Percentiles rank a stretch among this genome's conserved stretches.
phyloP scores from a whole-genome alignment of 2,329 filamentous ascomycete genomes.

The Colletotrichum limetticola region DNA sequence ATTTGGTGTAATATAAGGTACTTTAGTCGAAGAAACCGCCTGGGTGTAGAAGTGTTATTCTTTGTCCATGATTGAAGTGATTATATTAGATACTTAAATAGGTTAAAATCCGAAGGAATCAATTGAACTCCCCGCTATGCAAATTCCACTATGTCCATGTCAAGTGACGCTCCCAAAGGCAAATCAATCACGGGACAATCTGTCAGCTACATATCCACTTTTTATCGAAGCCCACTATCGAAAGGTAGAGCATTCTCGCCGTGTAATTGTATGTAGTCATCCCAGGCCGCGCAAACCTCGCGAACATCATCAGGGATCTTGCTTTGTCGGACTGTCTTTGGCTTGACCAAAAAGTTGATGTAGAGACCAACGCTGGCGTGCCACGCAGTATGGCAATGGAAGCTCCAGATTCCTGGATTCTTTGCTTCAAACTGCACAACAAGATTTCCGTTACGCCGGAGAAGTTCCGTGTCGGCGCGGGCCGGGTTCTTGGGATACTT shows the following conservation, averaged over 20 bases:
- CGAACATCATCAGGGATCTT: constrained; percentile 8
- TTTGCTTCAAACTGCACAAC: constrained; percentile 57
- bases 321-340: neutral
- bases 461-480: constrained; percentile 22
- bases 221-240: constrained; percentile 23
- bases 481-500: constrained; percentile 23
- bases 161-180: no score
- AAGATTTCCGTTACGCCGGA: constrained; percentile 44
- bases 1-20: no score
- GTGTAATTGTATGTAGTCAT: neutral
- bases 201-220: neutral
- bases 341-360: constrained; percentile 25
- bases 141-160: neutral
- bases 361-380: constrained; percentile 43
- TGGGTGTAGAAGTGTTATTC: no score
- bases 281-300: constrained; percentile 22
- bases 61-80: no score
- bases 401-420: constrained; percentile 58
- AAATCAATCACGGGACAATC: neutral
- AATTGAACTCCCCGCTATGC: neutral
- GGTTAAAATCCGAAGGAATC: neutral
- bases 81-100: neutral
- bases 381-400: constrained; percentile 64
- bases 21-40: neutral
- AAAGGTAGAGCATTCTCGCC: constrained; percentile 21